Percentiles rank a stretch among this genome's conserved stretches.
These are phyloP conservation scores for Schwanniomyces pseudopolymorphus DNA, from an alignment of 805 yeast genomes.

Conservation along the genomic window DNA sequence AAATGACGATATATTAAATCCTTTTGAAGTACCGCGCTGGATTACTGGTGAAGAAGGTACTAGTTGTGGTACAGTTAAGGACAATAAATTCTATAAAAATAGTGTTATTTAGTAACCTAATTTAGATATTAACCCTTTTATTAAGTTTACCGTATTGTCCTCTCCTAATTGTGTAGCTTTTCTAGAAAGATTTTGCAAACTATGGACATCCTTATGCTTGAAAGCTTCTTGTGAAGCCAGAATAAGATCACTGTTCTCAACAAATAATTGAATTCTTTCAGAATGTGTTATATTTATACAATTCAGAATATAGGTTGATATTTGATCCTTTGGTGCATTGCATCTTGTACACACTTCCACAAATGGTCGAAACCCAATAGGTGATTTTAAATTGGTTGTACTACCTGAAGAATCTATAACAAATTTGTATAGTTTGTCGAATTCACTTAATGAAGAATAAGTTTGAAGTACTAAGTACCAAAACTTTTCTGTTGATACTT, in stretches of 20 bases:
- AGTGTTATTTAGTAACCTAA: slow-evolving; percentile 21
- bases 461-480: slow-evolving; percentile 35
- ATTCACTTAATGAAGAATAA: slow-evolving; percentile 26
- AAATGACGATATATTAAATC: slow-evolving; percentile 45
- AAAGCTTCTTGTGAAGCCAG: slow-evolving; percentile 52
- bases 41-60: slow-evolving; percentile 72
- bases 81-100: slow-evolving; percentile 14
- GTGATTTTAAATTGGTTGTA: slow-evolving; percentile 48
- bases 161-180: slow-evolving; percentile 14
- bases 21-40: slow-evolving; percentile 69
- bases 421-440: slow-evolving; percentile 35
- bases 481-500: slow-evolving; percentile 25
- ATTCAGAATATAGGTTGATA: slow-evolving; percentile 57
- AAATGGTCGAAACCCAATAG: slow-evolving; percentile 71
- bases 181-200: slow-evolving; percentile 22
- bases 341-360: slow-evolving; percentile 49
- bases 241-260: slow-evolving; percentile 51
- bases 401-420: slow-evolving; percentile 15
- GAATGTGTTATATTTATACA: slow-evolving; percentile 46
- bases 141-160: slow-evolving; percentile 8
- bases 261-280: slow-evolving; percentile 49
- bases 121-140: slow-evolving; percentile 22
- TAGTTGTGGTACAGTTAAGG: slow-evolving; percentile 42
- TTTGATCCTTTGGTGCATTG: slow-evolving; percentile 57
- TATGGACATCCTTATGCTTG: slow-evolving; percentile 41